Conservation (phyloP, 2,329 filamentous ascomycete genomes). For the Daldinia sp. region DNA sequence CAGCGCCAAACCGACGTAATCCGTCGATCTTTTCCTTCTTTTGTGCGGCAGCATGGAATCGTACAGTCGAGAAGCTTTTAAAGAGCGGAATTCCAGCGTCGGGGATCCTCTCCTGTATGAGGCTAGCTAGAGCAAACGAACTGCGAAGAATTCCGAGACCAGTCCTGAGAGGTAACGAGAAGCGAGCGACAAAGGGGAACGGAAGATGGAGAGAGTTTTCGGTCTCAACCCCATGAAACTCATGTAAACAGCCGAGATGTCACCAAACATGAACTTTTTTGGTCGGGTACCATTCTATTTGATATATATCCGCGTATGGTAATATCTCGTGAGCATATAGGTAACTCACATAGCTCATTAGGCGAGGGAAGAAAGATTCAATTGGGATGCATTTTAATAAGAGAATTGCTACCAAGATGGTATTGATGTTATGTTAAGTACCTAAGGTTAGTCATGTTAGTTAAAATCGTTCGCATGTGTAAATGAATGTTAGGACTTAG, state of each 20-base stretch:
- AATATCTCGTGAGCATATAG: not conserved
- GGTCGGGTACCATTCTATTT: constrained; percentile 5
- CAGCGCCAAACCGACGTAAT: constrained; percentile 35
- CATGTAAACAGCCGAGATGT: constrained; percentile 32
- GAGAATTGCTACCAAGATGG: not conserved
- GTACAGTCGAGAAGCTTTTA: constrained; percentile 31
- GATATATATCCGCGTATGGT: constrained; percentile 6
- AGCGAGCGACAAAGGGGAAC: constrained; percentile 32
- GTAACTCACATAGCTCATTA: not conserved
- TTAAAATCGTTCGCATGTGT: not conserved
- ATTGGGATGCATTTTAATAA: not conserved
- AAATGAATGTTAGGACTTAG: not conserved
- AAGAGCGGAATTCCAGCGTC: constrained; percentile 30
- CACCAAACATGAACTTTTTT: not conserved
- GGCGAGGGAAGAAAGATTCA: not conserved
- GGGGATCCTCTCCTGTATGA: constrained; percentile 39
- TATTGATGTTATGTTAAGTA: too few relatives aligned
- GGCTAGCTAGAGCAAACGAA: constrained; percentile 28
- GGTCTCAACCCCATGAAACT: constrained; percentile 21
- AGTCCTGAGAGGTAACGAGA: constrained; percentile 23
- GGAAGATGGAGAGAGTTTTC: constrained; percentile 20
- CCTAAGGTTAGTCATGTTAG: too few relatives aligned
- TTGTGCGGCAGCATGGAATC: constrained; percentile 31
- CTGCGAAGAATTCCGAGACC: constrained; percentile 12
- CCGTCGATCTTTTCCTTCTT: constrained; percentile 40